Base-by-base conservation (phyloP, 768 basidiomycete species). In the Rhizopogon roseolus region DNA sequence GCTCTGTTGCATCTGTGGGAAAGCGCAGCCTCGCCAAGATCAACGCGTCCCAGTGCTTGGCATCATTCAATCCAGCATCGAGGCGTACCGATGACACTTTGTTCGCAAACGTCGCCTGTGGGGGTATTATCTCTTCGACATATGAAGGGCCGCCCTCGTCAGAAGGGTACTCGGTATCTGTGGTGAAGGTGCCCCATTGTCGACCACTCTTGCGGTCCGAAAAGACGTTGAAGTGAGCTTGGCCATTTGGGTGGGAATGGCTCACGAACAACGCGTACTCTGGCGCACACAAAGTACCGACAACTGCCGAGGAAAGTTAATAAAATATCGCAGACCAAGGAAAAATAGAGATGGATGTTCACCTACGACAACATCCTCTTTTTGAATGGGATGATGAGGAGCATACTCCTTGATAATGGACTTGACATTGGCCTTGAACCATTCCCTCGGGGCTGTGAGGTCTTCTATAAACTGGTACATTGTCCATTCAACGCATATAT, bases 211-310 rank as follows among this genome's bases (percentile, higher is more conserved):
- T 75, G 3, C 78, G 70, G 13, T 68, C 57, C 4, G 79, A 70
- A 62, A 81, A 85, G 10, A 89, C 84, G 54, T 88, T 86, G 72
- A 92, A 91, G 63, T 85, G 80, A 6, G 76, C 80, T 76, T 86
- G 60, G 4, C 82, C 78, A 59, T 84, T 78, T 2, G 76, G 80
- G 67, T 89, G 86, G 53, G 74, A 73, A 54, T 90, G 85, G 60
- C 86, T 86, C 37, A 91, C 88, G 57, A 90, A 85, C 25, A 89
- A 68, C 0, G 82, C 90, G 66, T 88, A 88, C 53, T 88, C 85
- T 0, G 81, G 77, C 5, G 90, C 79, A 44, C 81, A 79, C 4
- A 93, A 73, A 0, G 85, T 78, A 4, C 90, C 90, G 32, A 91
- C 81, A 22, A 90, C 80, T 80, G 46, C 9, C 38, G 22, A 38